These are phyloP conservation scores for Pilasporangium apinafurcum DNA, from an alignment of 352 stramenopile species.

Conservation along the genomic window DNA sequence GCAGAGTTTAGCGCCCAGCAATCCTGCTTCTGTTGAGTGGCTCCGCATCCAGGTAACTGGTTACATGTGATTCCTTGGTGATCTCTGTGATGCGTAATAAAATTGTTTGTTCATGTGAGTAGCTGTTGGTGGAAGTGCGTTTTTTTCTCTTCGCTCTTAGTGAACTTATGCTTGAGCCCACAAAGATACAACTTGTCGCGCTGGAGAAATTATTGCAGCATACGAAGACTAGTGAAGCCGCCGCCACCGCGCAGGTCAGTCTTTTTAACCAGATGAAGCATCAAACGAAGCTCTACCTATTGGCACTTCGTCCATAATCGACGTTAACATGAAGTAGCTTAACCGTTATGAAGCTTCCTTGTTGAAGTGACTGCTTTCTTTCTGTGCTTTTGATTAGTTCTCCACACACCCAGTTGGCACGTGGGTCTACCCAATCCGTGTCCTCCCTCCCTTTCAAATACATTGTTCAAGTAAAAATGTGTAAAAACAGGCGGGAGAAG, in stretches of 20 bases:
- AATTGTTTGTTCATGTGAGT: neutral
- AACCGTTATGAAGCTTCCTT: neutral
- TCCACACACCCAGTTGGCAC: no score
- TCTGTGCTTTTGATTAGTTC: no score
- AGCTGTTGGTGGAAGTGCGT: slow-evolving; percentile 68
- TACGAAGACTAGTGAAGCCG: slow-evolving; percentile 24
- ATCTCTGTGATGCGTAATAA: neutral
- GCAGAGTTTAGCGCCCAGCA: slow-evolving; percentile 12
- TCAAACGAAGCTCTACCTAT: slow-evolving; percentile 74
- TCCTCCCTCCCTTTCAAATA: no score
- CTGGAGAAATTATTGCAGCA: slow-evolving; percentile 44
- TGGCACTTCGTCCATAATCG: slow-evolving; percentile 33
- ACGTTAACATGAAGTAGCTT: neutral
- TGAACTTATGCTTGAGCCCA: slow-evolving; percentile 41
- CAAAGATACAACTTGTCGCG: slow-evolving; percentile 42
- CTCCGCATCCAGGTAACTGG: slow-evolving; percentile 57
- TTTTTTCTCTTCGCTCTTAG: slow-evolving; percentile 62
- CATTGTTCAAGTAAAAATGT: no score
- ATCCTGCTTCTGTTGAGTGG: slow-evolving; percentile 32
- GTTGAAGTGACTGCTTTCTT: neutral
- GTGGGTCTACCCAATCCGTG: no score
- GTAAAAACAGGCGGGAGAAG: no score
- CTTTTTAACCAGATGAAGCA: slow-evolving; percentile 75
- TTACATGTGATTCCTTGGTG: slow-evolving; percentile 1
- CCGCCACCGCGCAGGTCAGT: slow-evolving; percentile 25